Evolutionary conservation across 441 rosid species (phyloP).

Genomic region (Euphorbia schlechtendalii): DNA sequence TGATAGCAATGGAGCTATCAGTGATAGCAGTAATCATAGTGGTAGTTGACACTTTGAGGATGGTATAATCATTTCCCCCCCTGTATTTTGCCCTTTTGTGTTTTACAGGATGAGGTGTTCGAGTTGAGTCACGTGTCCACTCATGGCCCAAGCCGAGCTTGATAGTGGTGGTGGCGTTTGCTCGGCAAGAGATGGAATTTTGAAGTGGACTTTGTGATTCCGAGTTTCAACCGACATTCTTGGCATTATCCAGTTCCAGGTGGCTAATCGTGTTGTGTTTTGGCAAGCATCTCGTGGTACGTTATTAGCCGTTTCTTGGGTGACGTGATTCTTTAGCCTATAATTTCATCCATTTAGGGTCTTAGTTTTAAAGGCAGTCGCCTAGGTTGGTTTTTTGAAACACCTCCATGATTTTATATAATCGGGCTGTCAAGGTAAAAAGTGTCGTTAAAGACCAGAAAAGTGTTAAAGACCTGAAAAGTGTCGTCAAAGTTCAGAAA

Average conservation of each 20-base stretch:
- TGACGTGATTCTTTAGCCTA: conserved; percentile 14
- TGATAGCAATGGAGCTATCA: too few species aligned
- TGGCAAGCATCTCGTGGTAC: conserved; percentile 24
- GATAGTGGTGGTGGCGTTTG: conserved; percentile 28
- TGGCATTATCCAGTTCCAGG: conserved; percentile 29
- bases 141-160: conserved; percentile 55
- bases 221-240: conserved; percentile 27
- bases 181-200: conserved; percentile 35
- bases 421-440: too few species aligned
- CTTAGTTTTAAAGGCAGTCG: too few species aligned
- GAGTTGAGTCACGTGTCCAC: conserved; percentile 46
- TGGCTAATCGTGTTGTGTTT: too few species aligned
- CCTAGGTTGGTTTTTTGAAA: too few species aligned
- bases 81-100: too few species aligned
- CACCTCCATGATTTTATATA: too few species aligned
- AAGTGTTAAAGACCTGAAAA: too few species aligned
- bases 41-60: conserved; percentile 49
- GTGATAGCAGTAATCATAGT: conserved; percentile 40
- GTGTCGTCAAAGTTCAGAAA: too few species aligned
- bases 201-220: conserved; percentile 30
- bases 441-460: too few species aligned
- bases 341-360: conserved; percentile 10
- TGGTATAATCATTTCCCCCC: conserved; percentile 69
- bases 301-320: conserved; percentile 23
- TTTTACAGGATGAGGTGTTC: conserved; percentile 65